Base-by-base conservation (phyloP, 495 filamentous ascomycete species). In the Penicillium cinerascens region DNA sequence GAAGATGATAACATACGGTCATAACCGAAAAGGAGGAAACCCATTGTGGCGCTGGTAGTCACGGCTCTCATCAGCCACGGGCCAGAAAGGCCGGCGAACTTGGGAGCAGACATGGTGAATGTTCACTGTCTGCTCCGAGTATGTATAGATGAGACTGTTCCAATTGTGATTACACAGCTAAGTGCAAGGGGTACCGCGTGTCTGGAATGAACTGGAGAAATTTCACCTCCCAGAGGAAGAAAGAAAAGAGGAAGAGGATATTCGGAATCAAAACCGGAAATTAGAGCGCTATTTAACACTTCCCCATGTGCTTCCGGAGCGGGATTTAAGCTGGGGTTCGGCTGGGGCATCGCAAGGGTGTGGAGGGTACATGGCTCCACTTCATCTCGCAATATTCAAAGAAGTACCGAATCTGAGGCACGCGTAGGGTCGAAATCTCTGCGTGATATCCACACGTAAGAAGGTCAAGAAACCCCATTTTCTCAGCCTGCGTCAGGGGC, bases 21-120 rank as follows among this genome's bases (percentile, higher is more conserved):
- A 27, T 61, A 61, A 33, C 58, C 58, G 54, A 61, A 61, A 0
- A 61, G 35, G 21, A 90, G 65, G 67, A 89, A 89, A 25, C 85
- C 87, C 39, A 83, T 87, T 0, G 87, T 89, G 17, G 86, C 83
- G 37, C 88, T 79, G 35, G 78, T 78, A 11, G 85, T 84, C 36
- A 90, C 76, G 15, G 78, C 72, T 51, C 85, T 60, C 18, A 81
- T 82, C 39, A 90, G 77, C n/a, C 74, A 71, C 59, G 68, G 74
- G 67, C 86, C 87, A 35, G 74, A 78, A 49, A 89, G 74, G 67
- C 87, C 87, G 66, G 82, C 78, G 61, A 75, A 87, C 16, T 36
- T 70, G 18, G 73, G 73, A 45, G 68, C 60, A 39, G 37, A 38
- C 15, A 38, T 38, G 6, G 1, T 15, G 16, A 18, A 38, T 38